Percentiles rank a stretch among this genome's conserved stretches.
Conservation (phyloP, 169 alveolate genomes). For the Plasmodium malariae region DNA sequence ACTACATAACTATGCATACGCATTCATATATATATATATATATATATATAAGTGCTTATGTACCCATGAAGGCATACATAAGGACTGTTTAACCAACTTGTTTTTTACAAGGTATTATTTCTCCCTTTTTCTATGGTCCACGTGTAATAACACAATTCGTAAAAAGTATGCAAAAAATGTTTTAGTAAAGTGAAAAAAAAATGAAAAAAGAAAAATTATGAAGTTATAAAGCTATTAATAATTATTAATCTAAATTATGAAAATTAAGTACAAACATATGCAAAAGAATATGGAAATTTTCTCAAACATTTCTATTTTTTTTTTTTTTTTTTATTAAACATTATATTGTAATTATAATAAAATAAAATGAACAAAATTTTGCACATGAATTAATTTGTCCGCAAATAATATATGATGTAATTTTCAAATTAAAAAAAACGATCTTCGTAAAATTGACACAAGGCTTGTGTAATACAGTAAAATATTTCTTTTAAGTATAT, state of each 20-base stretch:
- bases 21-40: background rate
- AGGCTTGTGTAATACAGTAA: background rate
- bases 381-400: background rate
- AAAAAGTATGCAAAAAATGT: background rate
- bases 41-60: constrained; percentile 4
- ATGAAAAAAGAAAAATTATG: too few species aligned
- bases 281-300: background rate
- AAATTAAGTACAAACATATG: background rate
- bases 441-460: background rate
- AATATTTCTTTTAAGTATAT: too few species aligned
- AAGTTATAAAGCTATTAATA: too few species aligned
- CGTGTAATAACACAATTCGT: background rate
- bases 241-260: background rate
- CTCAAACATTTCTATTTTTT: background rate
- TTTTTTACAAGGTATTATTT: background rate
- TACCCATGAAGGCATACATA: background rate
- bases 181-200: too few species aligned
- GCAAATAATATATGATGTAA: background rate
- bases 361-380: background rate
- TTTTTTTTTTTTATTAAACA: too few species aligned
- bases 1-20: background rate
- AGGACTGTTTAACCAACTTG: background rate
- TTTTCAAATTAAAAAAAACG: background rate
- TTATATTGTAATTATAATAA: too few species aligned
- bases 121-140: background rate